phyloP scores from a whole-genome alignment of 129 eudicot species.

The Escallonia rubra region DNA sequence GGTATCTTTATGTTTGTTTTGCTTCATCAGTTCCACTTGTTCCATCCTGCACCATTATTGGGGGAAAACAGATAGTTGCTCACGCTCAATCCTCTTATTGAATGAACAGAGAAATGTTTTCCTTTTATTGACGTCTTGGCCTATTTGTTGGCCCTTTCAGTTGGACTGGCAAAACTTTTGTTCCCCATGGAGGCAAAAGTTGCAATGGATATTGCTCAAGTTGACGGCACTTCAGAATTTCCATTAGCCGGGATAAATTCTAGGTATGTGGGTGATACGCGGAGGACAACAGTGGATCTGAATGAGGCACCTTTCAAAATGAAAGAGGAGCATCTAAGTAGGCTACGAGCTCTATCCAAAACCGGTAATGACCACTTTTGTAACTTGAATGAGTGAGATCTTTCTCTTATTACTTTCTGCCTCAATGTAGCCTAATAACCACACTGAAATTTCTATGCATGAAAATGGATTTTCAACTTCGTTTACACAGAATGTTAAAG shows the following conservation, averaged over 20 bases:
- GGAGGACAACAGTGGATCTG: conserved; percentile 64
- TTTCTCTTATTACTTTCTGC: not conserved
- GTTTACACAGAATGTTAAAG: no score
- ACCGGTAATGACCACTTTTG: conserved; percentile 49
- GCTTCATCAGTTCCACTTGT: no score
- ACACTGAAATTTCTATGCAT: no score
- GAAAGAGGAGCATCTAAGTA: conserved; percentile 70
- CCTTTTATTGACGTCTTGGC: not conserved
- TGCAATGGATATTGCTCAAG: conserved; percentile 98
- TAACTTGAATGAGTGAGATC: not conserved
- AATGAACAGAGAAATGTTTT: no score
- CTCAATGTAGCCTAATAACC: no score
- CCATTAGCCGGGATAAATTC: conserved; percentile 36
- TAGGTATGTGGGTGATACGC: conserved; percentile 50
- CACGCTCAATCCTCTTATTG: no score
- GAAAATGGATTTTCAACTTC: no score
- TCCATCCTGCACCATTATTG: no score
- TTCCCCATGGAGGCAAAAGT: conserved; percentile 97
- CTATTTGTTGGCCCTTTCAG: conserved; percentile 31
- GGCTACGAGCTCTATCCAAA: conserved; percentile 82
- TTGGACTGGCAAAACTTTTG: conserved; percentile 70
- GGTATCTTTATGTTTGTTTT: no score
- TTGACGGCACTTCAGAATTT: conserved; percentile 77
- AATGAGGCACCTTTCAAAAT: conserved; percentile 86
- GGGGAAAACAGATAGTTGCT: no score